These are phyloP conservation scores for Spathaspora arborariae DNA, from an alignment of 805 yeast species.

Conservation along the genomic window DNA sequence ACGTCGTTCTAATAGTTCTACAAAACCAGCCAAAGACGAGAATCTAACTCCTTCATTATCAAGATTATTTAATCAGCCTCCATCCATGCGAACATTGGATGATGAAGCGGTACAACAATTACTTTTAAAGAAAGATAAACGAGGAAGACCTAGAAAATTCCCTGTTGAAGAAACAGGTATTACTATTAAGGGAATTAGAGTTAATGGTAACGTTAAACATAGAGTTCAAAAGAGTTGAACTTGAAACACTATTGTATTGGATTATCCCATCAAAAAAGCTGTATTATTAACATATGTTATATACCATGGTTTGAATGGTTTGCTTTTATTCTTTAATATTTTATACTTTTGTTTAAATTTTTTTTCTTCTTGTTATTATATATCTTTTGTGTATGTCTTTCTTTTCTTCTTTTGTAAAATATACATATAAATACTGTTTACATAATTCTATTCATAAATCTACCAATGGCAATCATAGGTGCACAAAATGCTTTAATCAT, in stretches of 20 bases:
- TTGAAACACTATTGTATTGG: background rate
- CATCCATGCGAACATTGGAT: constrained; percentile 24
- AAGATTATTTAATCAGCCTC: constrained; percentile 25
- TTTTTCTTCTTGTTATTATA: background rate
- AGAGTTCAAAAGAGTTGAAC: constrained; percentile 1
- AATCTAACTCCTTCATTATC: constrained; percentile 11
- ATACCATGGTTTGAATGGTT: background rate
- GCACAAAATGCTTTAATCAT: constrained; percentile 44
- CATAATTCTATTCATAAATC: constrained; percentile 40
- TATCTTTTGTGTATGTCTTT: background rate
- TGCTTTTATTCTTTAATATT: background rate
- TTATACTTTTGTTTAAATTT: background rate
- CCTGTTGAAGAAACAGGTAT: constrained; percentile 45
- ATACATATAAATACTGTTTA: constrained; percentile 10
- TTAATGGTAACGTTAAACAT: constrained; percentile 23
- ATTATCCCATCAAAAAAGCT: background rate
- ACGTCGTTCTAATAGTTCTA: background rate
- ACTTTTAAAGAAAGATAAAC: constrained; percentile 37
- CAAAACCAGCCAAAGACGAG: background rate
- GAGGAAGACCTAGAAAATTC: constrained; percentile 51
- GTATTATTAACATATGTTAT: background rate
- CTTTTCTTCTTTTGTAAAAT: constrained; percentile 2
- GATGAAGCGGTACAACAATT: constrained; percentile 33
- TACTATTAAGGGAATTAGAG: constrained; percentile 40
- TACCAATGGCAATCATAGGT: constrained; percentile 44